Conservation (phyloP, 768 basidiomycete species). For the Termitomyces sp. region DNA sequence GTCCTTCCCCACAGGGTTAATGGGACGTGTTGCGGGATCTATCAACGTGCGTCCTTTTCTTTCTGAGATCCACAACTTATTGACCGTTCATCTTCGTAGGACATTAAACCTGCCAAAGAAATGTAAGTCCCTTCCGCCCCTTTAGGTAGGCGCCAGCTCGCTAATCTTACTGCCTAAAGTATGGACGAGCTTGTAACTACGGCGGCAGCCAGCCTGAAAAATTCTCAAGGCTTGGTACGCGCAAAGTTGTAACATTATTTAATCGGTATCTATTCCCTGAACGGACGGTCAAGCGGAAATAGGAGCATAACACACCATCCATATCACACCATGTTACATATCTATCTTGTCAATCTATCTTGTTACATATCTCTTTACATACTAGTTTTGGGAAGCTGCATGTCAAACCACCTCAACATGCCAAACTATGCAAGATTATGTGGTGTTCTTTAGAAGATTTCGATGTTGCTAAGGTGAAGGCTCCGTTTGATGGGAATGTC, state of each 20-base stretch:
- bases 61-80: constrained; percentile 1
- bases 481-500: constrained; percentile 52
- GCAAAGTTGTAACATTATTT: constrained; percentile 43
- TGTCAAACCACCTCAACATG: too few species aligned
- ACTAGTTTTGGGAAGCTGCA: background rate
- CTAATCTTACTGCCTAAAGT: constrained; percentile 30
- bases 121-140: constrained; percentile 50
- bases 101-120: constrained; percentile 80
- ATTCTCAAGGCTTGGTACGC: constrained; percentile 40
- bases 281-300: background rate
- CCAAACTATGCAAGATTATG: too few species aligned
- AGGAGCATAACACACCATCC: background rate
- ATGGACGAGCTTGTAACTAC: constrained; percentile 79
- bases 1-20: constrained; percentile 49
- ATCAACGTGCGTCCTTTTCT: constrained; percentile 43
- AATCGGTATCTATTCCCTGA: background rate
- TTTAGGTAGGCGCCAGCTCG: background rate
- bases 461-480: constrained; percentile 35
- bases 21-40: constrained; percentile 75
- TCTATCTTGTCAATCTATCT: background rate
- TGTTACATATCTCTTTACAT: background rate
- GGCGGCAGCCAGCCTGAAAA: constrained; percentile 55
- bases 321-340: background rate
- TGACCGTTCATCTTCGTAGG: constrained; percentile 29
- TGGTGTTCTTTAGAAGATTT: constrained; percentile 38